Percentiles rank a stretch among this genome's conserved stretches.
These are phyloP conservation scores for Carex sylvatica DNA, from an alignment of 202 grass and related monocot species.

Conservation along the genomic window DNA sequence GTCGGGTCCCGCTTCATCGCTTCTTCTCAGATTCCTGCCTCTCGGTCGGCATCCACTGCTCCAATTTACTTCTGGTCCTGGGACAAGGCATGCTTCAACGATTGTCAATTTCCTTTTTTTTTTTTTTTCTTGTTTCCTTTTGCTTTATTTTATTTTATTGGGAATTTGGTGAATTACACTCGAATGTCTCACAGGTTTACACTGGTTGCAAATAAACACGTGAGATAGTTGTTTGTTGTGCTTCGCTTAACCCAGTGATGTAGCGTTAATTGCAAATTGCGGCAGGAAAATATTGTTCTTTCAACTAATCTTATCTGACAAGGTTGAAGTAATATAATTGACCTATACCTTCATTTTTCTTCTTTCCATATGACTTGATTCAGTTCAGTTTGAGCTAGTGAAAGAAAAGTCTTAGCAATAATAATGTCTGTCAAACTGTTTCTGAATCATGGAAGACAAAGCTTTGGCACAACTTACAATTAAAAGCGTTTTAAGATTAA, in stretches of 20 bases:
- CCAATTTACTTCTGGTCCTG: conserved; percentile 73
- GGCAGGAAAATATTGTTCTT: too few species aligned
- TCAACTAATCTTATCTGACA: too few species aligned
- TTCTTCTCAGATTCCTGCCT: conserved; percentile 47
- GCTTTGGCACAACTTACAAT: neutral
- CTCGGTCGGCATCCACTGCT: conserved; percentile 32
- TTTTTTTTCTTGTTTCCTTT: too few species aligned
- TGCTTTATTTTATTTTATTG: neutral
- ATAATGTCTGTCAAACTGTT: neutral
- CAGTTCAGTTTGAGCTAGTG: neutral
- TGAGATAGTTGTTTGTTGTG: neutral
- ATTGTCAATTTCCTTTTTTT: neutral
- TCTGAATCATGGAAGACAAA: neutral
- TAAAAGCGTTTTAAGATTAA: neutral
- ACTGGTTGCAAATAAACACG: neutral
- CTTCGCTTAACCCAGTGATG: neutral
- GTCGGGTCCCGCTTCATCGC: conserved; percentile 66
- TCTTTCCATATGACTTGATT: conserved; percentile 7
- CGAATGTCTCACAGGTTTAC: neutral
- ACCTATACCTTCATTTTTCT: neutral
- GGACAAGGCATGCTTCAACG: conserved; percentile 53
- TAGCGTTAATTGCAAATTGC: too few species aligned
- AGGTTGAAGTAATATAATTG: neutral
- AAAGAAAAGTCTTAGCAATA: neutral
- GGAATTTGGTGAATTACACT: neutral